Base-by-base conservation (phyloP, 495 filamentous ascomycete genomes). In the Pseudoneurospora amorphoporcata region DNA sequence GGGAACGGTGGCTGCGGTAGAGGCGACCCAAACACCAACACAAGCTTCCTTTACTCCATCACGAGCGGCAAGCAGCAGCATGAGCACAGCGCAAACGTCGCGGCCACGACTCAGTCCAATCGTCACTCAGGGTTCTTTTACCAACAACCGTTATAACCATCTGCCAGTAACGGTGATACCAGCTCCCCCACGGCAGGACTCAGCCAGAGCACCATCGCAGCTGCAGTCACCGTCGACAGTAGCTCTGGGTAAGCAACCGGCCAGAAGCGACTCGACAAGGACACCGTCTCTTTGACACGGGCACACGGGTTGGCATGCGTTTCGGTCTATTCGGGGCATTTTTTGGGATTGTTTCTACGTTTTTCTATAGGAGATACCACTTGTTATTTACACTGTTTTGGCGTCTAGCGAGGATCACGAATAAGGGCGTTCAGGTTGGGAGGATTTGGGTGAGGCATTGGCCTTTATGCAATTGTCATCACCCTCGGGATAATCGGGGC, bases 161-260 rank as follows among this genome's bases (percentile, higher is more conserved):
- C 73, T 86, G 61, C 84, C 84, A 9, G 81, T 86, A n/a, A 84
- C 79, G 40, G 82, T 86, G 2, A 86, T 86, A 23, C 84, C 84
- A 8, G 84, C 84, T 1, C 84, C 84, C 39, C 80, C 82, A 14
- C 79, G 84, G 0, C 78, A 81, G 23, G 84, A 84, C 4, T 81
- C 83, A 0, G 82, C 53, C 29, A 65, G 53, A 35, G 53, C 53
- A 35, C 53, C 53, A 16, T 65, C 53, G 53, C 53, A 35, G 32
- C 53, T 14, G 53, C 53, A 65, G 7, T 35, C 53, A 37, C 53
- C 53, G 53, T 65, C 29, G 14, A 0, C 32, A 17, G 53, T 65
- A 35, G 53, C 53, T 37, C 29, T 65, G 12, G 53, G 53, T 65
- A 65, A 65, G 53, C 53, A 65, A 35, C 53, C 53, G 3, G 53